These are phyloP conservation scores for Ceratobasidium sp. DNA, from an alignment of 1,284 basidiomycete genomes.

Conservation along the genomic window DNA sequence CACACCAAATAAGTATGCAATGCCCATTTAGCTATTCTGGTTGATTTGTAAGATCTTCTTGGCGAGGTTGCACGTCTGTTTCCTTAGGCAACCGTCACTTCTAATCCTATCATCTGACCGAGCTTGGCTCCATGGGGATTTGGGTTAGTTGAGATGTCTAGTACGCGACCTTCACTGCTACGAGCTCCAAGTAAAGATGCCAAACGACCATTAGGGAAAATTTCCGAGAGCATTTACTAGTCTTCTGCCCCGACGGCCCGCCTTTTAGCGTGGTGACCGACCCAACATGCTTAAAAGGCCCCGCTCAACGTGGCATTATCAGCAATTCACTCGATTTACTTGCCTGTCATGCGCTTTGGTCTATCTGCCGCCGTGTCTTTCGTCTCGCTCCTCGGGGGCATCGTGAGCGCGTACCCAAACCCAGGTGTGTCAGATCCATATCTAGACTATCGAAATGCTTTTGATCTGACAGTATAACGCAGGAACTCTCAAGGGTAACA, in stretches of 20 bases:
- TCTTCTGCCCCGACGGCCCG: conserved; percentile 7
- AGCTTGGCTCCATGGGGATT: conserved; percentile 5
- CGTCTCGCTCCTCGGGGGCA: conserved; percentile 10
- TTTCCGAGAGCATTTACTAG: background rate
- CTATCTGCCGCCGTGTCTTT: conserved; percentile 8
- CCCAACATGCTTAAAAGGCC: conserved; percentile 2
- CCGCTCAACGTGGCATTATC: background rate
- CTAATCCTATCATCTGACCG: background rate
- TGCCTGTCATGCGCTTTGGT: conserved; percentile 22
- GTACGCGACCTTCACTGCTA: background rate
- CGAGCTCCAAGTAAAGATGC: background rate
- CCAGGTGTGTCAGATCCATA: conserved; percentile 16
- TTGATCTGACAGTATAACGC: background rate
- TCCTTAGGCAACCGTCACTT: background rate
- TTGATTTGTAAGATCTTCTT: background rate
- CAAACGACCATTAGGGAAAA: conserved; percentile 13
- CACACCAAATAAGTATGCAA: background rate
- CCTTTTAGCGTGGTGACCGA: background rate
- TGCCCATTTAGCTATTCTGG: conserved; percentile 10
- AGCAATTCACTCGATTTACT: background rate
- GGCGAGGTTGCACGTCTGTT: background rate
- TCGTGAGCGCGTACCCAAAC: conserved; percentile 33
- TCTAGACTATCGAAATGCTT: background rate
- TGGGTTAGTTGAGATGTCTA: background rate
- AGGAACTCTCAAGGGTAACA: conserved; percentile 64